Evolutionary conservation across 176 grass and related monocot genomes (phyloP), one percentile per base, ranked within the genome.

Genomic region (Alloteropsis semialata): DNA sequence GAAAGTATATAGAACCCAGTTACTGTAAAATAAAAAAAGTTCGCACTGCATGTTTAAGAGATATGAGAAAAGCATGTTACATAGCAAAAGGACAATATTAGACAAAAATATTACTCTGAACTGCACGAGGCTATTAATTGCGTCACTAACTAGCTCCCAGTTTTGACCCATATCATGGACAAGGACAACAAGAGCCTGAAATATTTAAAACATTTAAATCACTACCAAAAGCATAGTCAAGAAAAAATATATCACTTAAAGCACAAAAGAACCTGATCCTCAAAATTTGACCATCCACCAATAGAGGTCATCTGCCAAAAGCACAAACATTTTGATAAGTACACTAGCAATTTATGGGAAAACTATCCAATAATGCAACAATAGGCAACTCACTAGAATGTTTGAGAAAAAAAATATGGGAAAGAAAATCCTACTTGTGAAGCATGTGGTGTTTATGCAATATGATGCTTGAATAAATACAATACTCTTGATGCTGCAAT

Each of bases 81-180:
- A 46, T 64, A 77, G 48, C 33, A 21, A 69, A 84, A 53, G 56
- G 28, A 67, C 14, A 22, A 45, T n/a, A n/a, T n/a, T n/a, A n/a
- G n/a, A n/a, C n/a, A 34, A 43, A 85, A 77, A 65, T 76, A 75
- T 32, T 79, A 95, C 96, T 92, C 95, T 95, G 82, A 95, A 98
- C 69, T 82, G 87, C 75, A 95, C 91, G 30, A 94, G 88, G 82
- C 73, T 91, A 84, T 98, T 98, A 74, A 98, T 92, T 68, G 93
- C 91, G 53, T 98, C 96, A 10, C 96, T 92, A 63, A 98, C 84
- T 64, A 98, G 81, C 74, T 98, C 96, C 96, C 96, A 98, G 60
- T 98, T 98, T 88, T 88, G 84, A 88, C 96, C 96, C 92, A 98
- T 82, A 81, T 98, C 96, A 87, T 98, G 96, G 63, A 98, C 96